Evolutionary conservation across 2,329 filamentous ascomycete species (phyloP).

Genomic region (Mycogone perniciosa): DNA sequence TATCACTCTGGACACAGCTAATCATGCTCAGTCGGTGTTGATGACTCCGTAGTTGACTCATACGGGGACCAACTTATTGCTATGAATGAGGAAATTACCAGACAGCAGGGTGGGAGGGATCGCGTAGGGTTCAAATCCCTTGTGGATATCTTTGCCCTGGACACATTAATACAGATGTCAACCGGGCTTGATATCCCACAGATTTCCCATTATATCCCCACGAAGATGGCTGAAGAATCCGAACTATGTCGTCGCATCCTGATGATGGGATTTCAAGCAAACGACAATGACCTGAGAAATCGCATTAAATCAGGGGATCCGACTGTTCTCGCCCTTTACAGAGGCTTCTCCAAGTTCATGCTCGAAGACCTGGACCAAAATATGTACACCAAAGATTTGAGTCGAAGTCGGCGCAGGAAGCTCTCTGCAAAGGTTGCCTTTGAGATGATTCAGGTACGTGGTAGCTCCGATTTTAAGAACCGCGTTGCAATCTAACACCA

Average conservation of each 20-base stretch:
- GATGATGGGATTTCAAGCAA: constrained; percentile 30
- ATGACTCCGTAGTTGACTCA: constrained; percentile 34
- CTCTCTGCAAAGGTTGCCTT: constrained; percentile 25
- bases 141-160: constrained; percentile 27
- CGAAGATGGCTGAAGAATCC: constrained; percentile 20
- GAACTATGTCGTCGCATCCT: constrained; percentile 28
- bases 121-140: constrained; percentile 25
- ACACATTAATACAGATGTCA: constrained; percentile 31
- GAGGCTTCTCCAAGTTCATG: constrained; percentile 56
- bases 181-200: too few relatives aligned
- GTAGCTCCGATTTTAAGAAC: neutral
- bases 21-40: constrained; percentile 30
- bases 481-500: neutral
- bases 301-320: constrained; percentile 24
- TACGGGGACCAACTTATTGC: constrained; percentile 32
- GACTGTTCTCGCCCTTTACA: constrained; percentile 45
- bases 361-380: constrained; percentile 26
- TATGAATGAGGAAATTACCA: constrained; percentile 27
- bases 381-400: constrained; percentile 19
- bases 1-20: too few relatives aligned
- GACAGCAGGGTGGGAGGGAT: constrained; percentile 18
- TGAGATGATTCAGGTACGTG: constrained; percentile 27
- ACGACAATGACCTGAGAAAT: constrained; percentile 22
- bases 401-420: constrained; percentile 24
- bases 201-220: constrained; percentile 28